Percentiles rank a stretch among this genome's conserved stretches.
Evolutionary conservation across 2,329 filamentous ascomycete species (phyloP).

Genomic region (Diaporthe aspalathi): DNA sequence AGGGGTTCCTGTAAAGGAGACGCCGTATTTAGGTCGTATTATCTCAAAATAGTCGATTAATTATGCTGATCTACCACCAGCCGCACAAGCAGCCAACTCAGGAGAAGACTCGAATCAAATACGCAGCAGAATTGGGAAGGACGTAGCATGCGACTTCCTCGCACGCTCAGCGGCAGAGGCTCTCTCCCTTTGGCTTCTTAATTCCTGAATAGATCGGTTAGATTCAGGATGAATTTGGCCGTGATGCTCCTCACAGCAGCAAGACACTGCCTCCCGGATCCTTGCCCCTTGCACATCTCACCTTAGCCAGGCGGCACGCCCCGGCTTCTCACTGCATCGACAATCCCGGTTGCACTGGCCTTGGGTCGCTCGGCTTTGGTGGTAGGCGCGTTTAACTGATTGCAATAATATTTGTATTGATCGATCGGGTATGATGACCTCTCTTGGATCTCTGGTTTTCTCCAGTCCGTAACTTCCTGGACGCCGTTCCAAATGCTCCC

Average conservation of each 20-base stretch:
- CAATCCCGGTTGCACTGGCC: background rate
- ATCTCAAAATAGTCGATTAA: slow-evolving; percentile 11
- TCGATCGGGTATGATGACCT: slow-evolving; percentile 30
- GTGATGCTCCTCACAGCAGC: background rate
- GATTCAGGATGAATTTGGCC: background rate
- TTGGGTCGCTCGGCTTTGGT: background rate
- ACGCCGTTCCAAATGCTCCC: slow-evolving; percentile 39
- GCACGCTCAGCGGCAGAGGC: slow-evolving; percentile 26
- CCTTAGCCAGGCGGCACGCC: background rate
- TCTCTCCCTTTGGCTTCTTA: background rate
- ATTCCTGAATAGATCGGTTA: background rate
- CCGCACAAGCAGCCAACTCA: background rate
- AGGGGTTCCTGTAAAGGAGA: background rate
- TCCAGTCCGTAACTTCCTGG: slow-evolving; percentile 32
- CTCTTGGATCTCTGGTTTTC: slow-evolving; percentile 26
- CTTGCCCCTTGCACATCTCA: background rate
- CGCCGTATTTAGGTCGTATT: background rate
- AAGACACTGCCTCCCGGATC: background rate
- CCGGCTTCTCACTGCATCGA: background rate
- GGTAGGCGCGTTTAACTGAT: background rate
- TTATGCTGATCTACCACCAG: slow-evolving; percentile 10
- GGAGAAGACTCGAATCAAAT: background rate
- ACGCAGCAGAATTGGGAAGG: slow-evolving; percentile 5
- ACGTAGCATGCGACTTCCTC: background rate
- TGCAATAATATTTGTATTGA: slow-evolving; percentile 38